Conservation (phyloP, 2,329 filamentous ascomycete genomes). For the Penicillium sp. region DNA sequence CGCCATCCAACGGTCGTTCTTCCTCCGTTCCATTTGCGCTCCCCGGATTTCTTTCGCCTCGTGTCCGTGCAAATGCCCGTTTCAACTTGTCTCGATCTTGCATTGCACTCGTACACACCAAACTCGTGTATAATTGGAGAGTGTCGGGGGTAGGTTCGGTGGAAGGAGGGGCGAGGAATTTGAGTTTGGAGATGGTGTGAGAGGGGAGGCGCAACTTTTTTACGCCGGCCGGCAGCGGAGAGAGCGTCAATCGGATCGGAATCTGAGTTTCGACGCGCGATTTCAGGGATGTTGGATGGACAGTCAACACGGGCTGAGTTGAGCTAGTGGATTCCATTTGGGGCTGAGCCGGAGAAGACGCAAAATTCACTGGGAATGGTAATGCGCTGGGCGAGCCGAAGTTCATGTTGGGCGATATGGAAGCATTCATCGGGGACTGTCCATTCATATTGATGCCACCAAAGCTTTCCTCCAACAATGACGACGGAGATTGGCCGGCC, state of each 20-base stretch:
- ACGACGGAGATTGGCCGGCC: conserved; percentile 49
- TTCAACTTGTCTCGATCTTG: conserved; percentile 67
- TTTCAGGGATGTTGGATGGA: conserved; percentile 73
- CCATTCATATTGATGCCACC: conserved; percentile 51
- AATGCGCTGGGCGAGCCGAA: conserved; percentile 38
- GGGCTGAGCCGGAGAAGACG: conserved; percentile 34
- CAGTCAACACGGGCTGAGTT: conserved; percentile 55
- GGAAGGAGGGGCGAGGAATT: conserved; percentile 75
- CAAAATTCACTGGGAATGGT: conserved; percentile 45
- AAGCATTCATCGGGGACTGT: conserved; percentile 45
- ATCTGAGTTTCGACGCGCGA: conserved; percentile 97
- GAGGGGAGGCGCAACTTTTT: conserved; percentile 83
- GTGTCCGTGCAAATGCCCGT: conserved; percentile 67
- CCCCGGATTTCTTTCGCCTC: conserved; percentile 46
- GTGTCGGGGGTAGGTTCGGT: conserved; percentile 71
- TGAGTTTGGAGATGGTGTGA: conserved; percentile 92
- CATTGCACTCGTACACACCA: conserved; percentile 94
- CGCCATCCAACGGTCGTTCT: conserved; percentile 79
- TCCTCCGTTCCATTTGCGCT: conserved; percentile 56
- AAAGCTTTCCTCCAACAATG: conserved; percentile 50
- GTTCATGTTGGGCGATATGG: conserved; percentile 44
- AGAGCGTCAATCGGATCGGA: conserved; percentile 78
- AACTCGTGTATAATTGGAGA: conserved; percentile 75
- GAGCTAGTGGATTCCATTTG: conserved; percentile 36
- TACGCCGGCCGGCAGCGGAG: conserved; percentile 72